Conservation (phyloP, 139 green algal species). For the Coelastrella sp. region DNA sequence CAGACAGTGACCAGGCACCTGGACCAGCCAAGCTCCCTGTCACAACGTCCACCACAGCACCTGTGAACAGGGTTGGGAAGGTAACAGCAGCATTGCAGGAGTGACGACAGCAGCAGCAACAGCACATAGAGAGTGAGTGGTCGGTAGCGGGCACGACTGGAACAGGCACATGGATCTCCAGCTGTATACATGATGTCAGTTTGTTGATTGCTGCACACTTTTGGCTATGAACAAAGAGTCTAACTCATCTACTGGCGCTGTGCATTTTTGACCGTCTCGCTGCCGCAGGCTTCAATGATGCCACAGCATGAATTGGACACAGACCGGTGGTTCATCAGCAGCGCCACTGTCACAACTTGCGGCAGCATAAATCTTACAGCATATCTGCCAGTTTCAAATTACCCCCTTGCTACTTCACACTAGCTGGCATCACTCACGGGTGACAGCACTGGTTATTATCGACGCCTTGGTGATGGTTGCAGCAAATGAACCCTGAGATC, state of each 20-base stretch:
- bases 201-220: too few species aligned
- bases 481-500: slow-evolving; percentile 17
- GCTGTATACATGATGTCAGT: too few species aligned
- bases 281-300: too few species aligned
- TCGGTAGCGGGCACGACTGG: not conserved
- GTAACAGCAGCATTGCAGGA: slow-evolving; percentile 9
- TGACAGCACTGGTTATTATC: slow-evolving; percentile 6
- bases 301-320: too few species aligned
- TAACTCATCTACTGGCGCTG: too few species aligned
- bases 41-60: not conserved
- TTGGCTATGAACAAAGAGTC: too few species aligned
- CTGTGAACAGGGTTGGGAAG: too few species aligned
- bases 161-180: too few species aligned
- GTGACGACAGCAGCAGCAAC: not conserved
- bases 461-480: slow-evolving; percentile 36
- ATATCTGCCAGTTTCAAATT: not conserved
- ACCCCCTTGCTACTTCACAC: not conserved
- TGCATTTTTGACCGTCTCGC: too few species aligned
- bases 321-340: too few species aligned
- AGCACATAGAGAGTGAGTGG: not conserved
- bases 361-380: not conserved
- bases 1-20: slow-evolving; percentile 46
- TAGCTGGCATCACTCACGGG: slow-evolving; percentile 13
- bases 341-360: too few species aligned
- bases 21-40: not conserved